Conservation (phyloP, 2,329 filamentous ascomycete species). For the Neonectria hederae region DNA sequence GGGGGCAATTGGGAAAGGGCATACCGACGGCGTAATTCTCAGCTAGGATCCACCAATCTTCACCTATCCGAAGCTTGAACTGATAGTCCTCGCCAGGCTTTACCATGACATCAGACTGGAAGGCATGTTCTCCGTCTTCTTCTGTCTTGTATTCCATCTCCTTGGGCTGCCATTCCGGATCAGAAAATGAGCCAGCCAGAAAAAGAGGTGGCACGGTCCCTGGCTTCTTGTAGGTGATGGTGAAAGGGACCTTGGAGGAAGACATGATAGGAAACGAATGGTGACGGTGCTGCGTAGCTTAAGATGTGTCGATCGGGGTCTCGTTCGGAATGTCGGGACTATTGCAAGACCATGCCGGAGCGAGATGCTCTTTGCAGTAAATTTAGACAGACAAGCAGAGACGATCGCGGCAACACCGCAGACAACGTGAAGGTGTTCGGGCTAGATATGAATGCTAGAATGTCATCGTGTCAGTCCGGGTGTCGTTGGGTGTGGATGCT, state of each 20-base stretch:
- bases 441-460: slow-evolving; percentile 14
- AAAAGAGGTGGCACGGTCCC: slow-evolving; percentile 74
- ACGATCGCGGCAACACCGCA: background rate
- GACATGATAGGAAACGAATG: slow-evolving; percentile 29
- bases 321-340: background rate
- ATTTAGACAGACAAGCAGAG: background rate
- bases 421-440: background rate
- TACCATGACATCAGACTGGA: slow-evolving; percentile 64
- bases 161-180: slow-evolving; percentile 71
- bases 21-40: slow-evolving; percentile 68
- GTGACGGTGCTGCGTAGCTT: background rate
- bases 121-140: slow-evolving; percentile 64
- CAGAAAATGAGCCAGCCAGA: slow-evolving; percentile 74
- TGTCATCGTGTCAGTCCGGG: slow-evolving; percentile 20
- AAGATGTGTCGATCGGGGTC: background rate
- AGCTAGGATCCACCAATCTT: slow-evolving; percentile 75
- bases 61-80: slow-evolving; percentile 78
- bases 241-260: slow-evolving; percentile 53
- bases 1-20: slow-evolving; percentile 31
- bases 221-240: slow-evolving; percentile 68
- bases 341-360: background rate
- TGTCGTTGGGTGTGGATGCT: slow-evolving; percentile 20
- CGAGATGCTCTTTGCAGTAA: background rate
- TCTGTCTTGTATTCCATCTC: slow-evolving; percentile 69
- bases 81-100: slow-evolving; percentile 69